phyloP scores from a whole-genome alignment of 2,329 filamentous ascomycete species.

The Arthrocladium fulminans region DNA sequence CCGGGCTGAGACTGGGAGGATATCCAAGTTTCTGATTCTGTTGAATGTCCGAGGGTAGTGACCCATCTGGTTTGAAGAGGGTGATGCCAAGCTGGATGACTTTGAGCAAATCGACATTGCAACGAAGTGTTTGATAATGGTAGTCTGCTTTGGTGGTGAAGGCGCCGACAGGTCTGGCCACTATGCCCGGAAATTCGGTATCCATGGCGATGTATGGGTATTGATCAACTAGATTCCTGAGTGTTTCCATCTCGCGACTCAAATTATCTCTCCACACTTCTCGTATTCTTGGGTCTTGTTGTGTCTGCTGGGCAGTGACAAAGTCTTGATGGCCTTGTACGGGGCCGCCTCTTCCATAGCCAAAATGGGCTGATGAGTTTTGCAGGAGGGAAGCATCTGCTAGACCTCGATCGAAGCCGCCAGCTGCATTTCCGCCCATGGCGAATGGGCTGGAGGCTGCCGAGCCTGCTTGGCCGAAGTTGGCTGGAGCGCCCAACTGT shows the following conservation, averaged over 20 bases:
- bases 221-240: constrained; percentile 75
- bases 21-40: constrained; percentile 45
- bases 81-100: constrained; percentile 96
- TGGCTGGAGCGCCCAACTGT: constrained; percentile 51
- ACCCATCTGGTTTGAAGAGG: constrained; percentile 81
- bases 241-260: constrained; percentile 75
- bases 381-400: constrained; percentile 54
- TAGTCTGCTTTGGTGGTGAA: constrained; percentile 96
- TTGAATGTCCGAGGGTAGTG: constrained; percentile 61
- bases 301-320: constrained; percentile 24
- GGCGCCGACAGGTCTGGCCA: constrained; percentile 86
- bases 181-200: constrained; percentile 96
- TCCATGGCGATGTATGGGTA: constrained; percentile 99
- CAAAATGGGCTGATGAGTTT: constrained; percentile 79
- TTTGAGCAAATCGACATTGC: constrained; percentile 94
- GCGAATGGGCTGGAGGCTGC: constrained; percentile 21
- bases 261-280: constrained; percentile 95
- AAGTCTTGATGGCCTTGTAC: constrained; percentile 51
- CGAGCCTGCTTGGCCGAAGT: constrained; percentile 50
- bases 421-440: constrained; percentile 40
- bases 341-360: constrained; percentile 67
- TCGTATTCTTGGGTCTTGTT: constrained; percentile 70
- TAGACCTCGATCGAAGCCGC: constrained; percentile 43
- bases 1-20: constrained; percentile 32
- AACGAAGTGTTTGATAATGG: constrained; percentile 94